Evolutionary conservation across 208 protist species (phyloP).

Genomic region (Trypanosomatidae sp.): DNA sequence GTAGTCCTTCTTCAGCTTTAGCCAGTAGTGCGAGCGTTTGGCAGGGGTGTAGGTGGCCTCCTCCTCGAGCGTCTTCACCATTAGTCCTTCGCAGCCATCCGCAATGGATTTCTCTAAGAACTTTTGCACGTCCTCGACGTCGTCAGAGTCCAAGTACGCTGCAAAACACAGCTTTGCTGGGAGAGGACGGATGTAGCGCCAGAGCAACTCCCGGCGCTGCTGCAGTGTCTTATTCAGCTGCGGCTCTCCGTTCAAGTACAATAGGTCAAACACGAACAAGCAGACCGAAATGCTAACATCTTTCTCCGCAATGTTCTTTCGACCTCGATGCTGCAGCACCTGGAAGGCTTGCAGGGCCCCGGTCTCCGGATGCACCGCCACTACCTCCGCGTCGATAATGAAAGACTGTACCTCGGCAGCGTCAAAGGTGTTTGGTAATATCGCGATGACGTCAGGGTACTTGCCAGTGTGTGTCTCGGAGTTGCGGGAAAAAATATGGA

Average conservation of each 20-base stretch:
- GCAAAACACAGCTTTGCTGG: slow-evolving; percentile 88
- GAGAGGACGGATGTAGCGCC: slow-evolving; percentile 64
- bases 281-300: slow-evolving; percentile 97
- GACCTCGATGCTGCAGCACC: slow-evolving; percentile 80
- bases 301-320: slow-evolving; percentile 92
- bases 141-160: slow-evolving; percentile 78
- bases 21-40: slow-evolving; percentile 97
- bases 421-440: slow-evolving; percentile 67
- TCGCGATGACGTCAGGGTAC: slow-evolving; percentile 97
- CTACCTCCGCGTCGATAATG: slow-evolving; percentile 99
- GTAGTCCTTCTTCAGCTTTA: slow-evolving; percentile 99
- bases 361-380: slow-evolving; percentile 92
- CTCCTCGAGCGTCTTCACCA: slow-evolving; percentile 98
- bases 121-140: slow-evolving; percentile 93
- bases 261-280: slow-evolving; percentile 99
- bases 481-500: slow-evolving; percentile 98
- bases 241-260: slow-evolving; percentile 97
- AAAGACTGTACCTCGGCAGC: slow-evolving; percentile 87
- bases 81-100: slow-evolving; percentile 96
- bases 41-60: slow-evolving; percentile 96
- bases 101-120: slow-evolving; percentile 96
- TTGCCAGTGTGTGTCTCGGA: slow-evolving; percentile 98
- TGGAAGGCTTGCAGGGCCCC: slow-evolving; percentile 97
- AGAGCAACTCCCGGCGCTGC: slow-evolving; percentile 85
- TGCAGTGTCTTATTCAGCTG: slow-evolving; percentile 84